Evolutionary conservation across 257 asterid genomes (phyloP).

Genomic region (Solanum boliviense): DNA sequence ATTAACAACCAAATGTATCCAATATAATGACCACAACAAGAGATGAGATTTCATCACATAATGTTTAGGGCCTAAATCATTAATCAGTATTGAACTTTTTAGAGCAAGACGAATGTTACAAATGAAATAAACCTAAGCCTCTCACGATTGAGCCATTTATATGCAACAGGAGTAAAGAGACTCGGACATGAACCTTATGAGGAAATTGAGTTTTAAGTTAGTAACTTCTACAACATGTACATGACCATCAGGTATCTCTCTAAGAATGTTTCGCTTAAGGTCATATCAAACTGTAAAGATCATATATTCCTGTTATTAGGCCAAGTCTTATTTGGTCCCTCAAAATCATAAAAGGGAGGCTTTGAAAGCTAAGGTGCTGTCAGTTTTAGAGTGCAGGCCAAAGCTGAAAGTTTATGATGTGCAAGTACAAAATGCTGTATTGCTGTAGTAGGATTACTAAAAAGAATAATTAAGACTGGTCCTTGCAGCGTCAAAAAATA

Average conservation of each 20-base stretch:
- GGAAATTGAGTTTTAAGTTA: neutral
- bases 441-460: neutral
- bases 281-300: neutral
- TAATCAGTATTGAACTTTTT: neutral
- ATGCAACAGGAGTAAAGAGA: neutral
- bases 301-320: neutral
- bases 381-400: neutral
- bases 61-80: neutral
- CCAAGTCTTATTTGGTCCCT: neutral
- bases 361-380: neutral
- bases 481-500: neutral
- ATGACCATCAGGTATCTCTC: neutral
- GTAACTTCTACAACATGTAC: neutral
- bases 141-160: neutral
- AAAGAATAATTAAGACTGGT: neutral
- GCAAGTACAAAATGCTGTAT: neutral
- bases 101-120: neutral
- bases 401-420: neutral
- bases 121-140: neutral
- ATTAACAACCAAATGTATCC: neutral
- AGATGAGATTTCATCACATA: neutral
- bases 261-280: neutral
- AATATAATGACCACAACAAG: neutral
- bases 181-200: neutral
- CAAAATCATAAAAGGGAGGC: neutral